phyloP scores from a whole-genome alignment of 257 asterid genomes.

The Osmanthus fragrans region DNA sequence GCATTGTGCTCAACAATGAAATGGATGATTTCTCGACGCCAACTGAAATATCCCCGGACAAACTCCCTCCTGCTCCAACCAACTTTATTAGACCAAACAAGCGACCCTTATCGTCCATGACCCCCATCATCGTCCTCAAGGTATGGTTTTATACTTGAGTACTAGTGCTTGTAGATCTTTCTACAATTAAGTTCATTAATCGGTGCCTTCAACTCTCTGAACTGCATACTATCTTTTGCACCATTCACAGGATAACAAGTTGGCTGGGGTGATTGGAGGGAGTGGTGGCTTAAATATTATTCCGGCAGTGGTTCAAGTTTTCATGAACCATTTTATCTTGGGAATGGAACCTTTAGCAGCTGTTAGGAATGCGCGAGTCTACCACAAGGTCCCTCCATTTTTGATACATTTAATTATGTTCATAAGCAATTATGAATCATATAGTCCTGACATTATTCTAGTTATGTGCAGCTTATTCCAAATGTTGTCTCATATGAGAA shows the following conservation, averaged over 20 bases:
- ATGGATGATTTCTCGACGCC: slow-evolving; percentile 94
- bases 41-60: slow-evolving; percentile 50
- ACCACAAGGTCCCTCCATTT: slow-evolving; percentile 57
- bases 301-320: slow-evolving; percentile 80
- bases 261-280: slow-evolving; percentile 87
- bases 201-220: neutral
- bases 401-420: neutral
- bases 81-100: slow-evolving; percentile 81
- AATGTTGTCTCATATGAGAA: slow-evolving; percentile 74
- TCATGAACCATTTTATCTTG: slow-evolving; percentile 75
- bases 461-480: slow-evolving; percentile 64
- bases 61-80: slow-evolving; percentile 87
- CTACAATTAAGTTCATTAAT: neutral
- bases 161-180: neutral
- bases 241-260: slow-evolving; percentile 56
- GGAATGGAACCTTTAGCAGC: slow-evolving; percentile 82
- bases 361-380: slow-evolving; percentile 75
- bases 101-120: slow-evolving; percentile 91
- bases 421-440: neutral
- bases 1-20: slow-evolving; percentile 84
- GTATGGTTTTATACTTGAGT: slow-evolving; percentile 26
- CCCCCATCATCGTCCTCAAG: slow-evolving; percentile 87
- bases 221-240: neutral
- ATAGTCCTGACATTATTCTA: neutral
- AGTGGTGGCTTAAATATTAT: slow-evolving; percentile 86